Evolutionary conservation across 768 basidiomycete genomes (phyloP).

Genomic region (Candolleomyces aberdarensis): DNA sequence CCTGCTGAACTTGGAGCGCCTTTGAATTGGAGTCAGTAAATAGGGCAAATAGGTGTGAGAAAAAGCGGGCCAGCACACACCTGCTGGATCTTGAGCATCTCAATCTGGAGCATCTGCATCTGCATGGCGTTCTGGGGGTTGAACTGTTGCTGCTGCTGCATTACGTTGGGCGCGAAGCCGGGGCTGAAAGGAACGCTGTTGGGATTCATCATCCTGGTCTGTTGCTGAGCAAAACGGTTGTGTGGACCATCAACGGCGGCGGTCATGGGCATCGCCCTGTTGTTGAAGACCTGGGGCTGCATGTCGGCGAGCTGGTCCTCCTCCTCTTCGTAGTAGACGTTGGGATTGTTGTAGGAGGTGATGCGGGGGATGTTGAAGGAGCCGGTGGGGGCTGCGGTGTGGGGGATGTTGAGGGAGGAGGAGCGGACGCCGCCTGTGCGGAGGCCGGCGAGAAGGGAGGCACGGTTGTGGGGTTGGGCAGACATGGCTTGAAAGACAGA

Average conservation of each 20-base stretch:
- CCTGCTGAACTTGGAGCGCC: constrained; percentile 71
- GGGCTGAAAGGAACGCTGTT: constrained; percentile 55
- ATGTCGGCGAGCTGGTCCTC: constrained; percentile 60
- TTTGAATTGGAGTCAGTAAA: constrained; percentile 23
- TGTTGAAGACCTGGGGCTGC: constrained; percentile 46
- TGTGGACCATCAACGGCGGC: constrained; percentile 67
- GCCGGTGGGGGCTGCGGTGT: constrained; percentile 62
- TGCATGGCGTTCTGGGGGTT: constrained; percentile 45
- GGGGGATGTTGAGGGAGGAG: constrained; percentile 56
- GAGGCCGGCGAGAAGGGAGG: constrained; percentile 84
- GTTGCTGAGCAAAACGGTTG: constrained; percentile 67
- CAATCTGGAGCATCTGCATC: constrained; percentile 84
- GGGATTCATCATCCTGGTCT: constrained; percentile 49
- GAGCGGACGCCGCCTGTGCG: constrained; percentile 89
- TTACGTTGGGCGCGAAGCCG: constrained; percentile 47
- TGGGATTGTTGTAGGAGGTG: constrained; percentile 39
- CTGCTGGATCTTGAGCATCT: constrained; percentile 84
- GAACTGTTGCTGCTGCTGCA: constrained; percentile 41
- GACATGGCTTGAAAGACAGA: constrained; percentile 40
- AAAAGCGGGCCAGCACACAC: constrained; percentile 33
- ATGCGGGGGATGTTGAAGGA: constrained; percentile 66
- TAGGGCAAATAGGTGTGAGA: constrained; percentile 4
- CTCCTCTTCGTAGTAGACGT: constrained; percentile 52
- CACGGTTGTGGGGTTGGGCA: constrained; percentile 57
- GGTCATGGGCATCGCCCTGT: constrained; percentile 58